phyloP scores from a whole-genome alignment of 169 alveolate genomes.

The Cryptosporidium xiaoi region DNA sequence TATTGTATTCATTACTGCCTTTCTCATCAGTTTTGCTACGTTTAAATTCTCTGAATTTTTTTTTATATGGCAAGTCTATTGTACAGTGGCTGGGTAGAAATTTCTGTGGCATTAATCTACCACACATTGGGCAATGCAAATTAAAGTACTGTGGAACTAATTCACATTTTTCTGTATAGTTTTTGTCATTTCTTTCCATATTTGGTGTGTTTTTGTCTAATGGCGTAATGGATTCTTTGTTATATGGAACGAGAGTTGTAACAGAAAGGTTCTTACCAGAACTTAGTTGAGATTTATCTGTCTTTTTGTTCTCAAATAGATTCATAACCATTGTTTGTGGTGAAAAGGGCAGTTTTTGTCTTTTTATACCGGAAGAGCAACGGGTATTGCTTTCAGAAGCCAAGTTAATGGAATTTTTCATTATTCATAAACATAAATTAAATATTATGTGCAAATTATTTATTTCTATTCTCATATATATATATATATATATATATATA shows the following conservation, averaged over 20 bases:
- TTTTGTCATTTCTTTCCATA: not conserved
- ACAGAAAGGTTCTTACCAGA: not conserved
- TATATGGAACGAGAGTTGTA: conserved; percentile 52
- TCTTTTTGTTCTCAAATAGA: conserved; percentile 9
- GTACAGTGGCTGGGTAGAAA: conserved; percentile 8
- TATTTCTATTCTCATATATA: too few relatives aligned
- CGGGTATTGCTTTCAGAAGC: too few relatives aligned
- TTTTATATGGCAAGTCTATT: not conserved
- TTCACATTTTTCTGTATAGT: not conserved
- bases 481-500: too few relatives aligned
- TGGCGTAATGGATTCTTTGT: not conserved
- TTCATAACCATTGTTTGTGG: conserved; percentile 72
- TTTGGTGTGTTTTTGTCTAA: not conserved
- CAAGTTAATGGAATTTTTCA: too few relatives aligned
- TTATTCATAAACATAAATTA: too few relatives aligned
- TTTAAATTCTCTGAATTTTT: not conserved
- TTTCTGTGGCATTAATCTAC: conserved; percentile 61
- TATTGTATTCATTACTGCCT: not conserved
- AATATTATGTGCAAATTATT: too few relatives aligned
- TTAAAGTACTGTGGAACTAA: conserved; percentile 39
- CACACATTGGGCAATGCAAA: conserved; percentile 73
- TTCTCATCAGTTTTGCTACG: not conserved
- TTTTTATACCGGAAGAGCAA: not conserved
- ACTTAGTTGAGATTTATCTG: not conserved
- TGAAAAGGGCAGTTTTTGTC: not conserved